Evolutionary conservation across 108 stramenopile genomes (phyloP).

Genomic region (Pseudonitzschia pungens): DNA sequence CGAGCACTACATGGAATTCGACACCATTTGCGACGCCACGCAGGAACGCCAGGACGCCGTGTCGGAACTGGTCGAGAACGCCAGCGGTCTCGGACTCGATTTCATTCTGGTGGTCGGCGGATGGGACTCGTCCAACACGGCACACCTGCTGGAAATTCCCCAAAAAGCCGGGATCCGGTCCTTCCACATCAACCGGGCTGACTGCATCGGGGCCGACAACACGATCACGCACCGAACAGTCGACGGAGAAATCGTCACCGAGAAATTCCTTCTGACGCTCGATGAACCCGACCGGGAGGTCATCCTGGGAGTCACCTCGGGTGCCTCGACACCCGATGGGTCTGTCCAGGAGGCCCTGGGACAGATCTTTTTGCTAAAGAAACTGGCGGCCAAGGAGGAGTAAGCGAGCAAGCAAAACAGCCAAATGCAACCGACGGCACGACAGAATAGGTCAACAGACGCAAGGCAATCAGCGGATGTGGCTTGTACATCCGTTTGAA

Average conservation of each 20-base stretch:
- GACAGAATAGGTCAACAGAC: too few species aligned
- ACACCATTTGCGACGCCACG: constrained; percentile 98
- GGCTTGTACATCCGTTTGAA: too few species aligned
- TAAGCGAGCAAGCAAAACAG: background rate
- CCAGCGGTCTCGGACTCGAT: constrained; percentile 67
- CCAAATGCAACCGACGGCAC: too few species aligned
- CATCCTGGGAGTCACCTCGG: constrained; percentile 92
- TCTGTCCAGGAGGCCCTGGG: constrained; percentile 86
- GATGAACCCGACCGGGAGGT: constrained; percentile 56
- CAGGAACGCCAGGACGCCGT: constrained; percentile 96
- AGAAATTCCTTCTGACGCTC: constrained; percentile 68
- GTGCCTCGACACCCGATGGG: constrained; percentile 89
- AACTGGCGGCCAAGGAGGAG: constrained; percentile 29
- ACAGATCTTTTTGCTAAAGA: constrained; percentile 84
- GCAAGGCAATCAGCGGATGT: too few species aligned
- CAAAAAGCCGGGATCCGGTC: constrained; percentile 76
- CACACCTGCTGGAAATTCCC: constrained; percentile 94
- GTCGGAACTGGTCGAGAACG: constrained; percentile 82
- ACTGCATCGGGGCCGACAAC: constrained; percentile 88
- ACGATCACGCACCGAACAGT: constrained; percentile 85
- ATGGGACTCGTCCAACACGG: constrained; percentile 97
- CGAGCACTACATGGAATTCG: constrained; percentile 91
- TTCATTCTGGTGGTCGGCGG: constrained; percentile 96
- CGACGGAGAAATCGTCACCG: constrained; percentile 83
- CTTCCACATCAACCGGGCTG: constrained; percentile 92